Evolutionary conservation across 2,329 filamentous ascomycete genomes (phyloP).

Genomic region (Xenosphaeropsis pyriputrescens): DNA sequence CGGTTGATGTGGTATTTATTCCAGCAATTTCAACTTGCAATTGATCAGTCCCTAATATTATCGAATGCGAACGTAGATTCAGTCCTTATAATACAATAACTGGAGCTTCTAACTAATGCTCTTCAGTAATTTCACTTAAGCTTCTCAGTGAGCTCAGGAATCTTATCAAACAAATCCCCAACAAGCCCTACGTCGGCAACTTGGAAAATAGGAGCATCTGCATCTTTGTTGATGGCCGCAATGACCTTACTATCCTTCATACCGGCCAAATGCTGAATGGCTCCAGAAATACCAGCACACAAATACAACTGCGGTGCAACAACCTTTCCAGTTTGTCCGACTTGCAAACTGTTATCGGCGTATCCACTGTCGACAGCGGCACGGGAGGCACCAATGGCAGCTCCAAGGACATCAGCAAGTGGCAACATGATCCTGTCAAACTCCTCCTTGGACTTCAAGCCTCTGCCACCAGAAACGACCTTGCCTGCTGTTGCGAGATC

Average conservation of each 20-base stretch:
- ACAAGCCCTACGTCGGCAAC: constrained; percentile 92
- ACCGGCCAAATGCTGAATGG: constrained; percentile 93
- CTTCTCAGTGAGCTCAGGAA: constrained; percentile 93
- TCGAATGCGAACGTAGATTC: too few relatives aligned
- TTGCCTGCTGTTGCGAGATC: constrained; percentile 80
- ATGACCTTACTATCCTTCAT: constrained; percentile 99
- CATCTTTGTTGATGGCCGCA: constrained; percentile 95
- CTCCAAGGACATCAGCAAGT: constrained; percentile 80
- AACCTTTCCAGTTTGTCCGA: constrained; percentile 97
- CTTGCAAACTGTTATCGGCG: constrained; percentile 95
- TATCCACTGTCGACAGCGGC: constrained; percentile 96
- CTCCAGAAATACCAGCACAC: constrained; percentile 89
- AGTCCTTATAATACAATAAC: too few relatives aligned
- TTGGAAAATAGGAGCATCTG: constrained; percentile 96
- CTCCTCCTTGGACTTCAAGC: constrained; percentile 94
- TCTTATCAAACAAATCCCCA: constrained; percentile 88
- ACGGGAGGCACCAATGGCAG: constrained; percentile 89
- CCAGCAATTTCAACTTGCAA: too few relatives aligned
- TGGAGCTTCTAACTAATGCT: too few relatives aligned
- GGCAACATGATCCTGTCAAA: constrained; percentile 90
- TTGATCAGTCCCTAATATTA: too few relatives aligned
- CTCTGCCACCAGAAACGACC: constrained; percentile 87
- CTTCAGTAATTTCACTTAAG: constrained; percentile 34
- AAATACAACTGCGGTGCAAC: constrained; percentile 93
- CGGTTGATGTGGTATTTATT: too few relatives aligned